phyloP scores from a whole-genome alignment of 805 yeast species.

The Candida quercuum region DNA sequence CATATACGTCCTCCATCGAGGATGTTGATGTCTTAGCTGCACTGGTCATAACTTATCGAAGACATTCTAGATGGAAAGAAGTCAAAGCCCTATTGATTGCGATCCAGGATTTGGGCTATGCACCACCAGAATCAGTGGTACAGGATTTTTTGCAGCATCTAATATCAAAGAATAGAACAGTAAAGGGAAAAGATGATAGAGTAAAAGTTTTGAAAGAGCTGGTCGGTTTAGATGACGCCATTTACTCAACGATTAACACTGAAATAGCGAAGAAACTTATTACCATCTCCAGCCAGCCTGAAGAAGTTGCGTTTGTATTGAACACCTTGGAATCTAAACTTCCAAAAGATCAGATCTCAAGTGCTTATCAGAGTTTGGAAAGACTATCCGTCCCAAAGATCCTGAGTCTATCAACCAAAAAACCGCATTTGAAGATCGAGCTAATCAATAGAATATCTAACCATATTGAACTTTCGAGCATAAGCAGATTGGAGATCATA shows the following conservation, averaged over 20 bases:
- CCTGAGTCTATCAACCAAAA: neutral
- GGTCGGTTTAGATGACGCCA: neutral
- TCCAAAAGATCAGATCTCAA: neutral
- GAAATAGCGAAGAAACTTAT: neutral
- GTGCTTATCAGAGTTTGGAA: neutral
- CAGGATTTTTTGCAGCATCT: neutral
- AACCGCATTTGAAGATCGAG: no score
- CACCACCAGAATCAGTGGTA: neutral
- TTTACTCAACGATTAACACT: neutral
- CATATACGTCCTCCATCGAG: neutral
- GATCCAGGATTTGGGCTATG: neutral
- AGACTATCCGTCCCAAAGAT: neutral
- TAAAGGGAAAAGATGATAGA: neutral
- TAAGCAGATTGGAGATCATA: neutral
- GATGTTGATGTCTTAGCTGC: neutral
- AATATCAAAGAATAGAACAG: no score
- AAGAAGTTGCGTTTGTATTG: neutral
- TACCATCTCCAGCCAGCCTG: neutral
- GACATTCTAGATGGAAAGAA: neutral
- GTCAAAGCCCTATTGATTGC: neutral
- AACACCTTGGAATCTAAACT: neutral
- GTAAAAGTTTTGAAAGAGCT: neutral
- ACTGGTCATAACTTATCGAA: neutral
- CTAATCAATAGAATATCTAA: neutral
- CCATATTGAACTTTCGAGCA: neutral